A percentile compares a stretch with the other conserved stretches of the same genome.
phyloP scores from a whole-genome alignment of 176 grass and related monocot species.

The Aegilops umbellulata region DNA sequence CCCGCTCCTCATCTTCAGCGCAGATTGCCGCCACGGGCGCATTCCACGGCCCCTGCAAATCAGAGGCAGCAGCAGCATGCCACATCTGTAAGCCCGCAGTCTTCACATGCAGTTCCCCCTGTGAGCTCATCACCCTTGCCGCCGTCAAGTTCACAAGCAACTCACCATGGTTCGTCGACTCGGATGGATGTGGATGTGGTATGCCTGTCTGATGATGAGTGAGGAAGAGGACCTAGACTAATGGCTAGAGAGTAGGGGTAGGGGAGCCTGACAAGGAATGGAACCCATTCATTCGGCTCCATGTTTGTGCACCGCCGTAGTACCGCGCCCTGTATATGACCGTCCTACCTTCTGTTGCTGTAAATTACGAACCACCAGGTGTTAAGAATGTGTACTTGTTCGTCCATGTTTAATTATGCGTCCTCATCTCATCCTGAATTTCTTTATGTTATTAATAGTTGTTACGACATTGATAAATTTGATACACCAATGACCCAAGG shows the following conservation, averaged over 20 bases:
- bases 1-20: conserved; percentile 74
- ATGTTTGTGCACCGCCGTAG: neutral
- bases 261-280: neutral
- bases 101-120: neutral
- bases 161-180: no score
- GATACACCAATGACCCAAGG: no score
- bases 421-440: neutral
- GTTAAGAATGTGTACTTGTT: neutral
- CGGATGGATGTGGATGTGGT: conserved; percentile 21
- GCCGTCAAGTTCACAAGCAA: neutral
- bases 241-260: neutral
- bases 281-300: neutral
- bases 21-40: conserved; percentile 12
- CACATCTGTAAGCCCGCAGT: conserved; percentile 9
- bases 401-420: neutral
- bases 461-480: no score
- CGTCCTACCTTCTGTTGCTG: neutral
- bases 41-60: conserved; percentile 33
- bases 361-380: neutral
- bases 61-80: neutral
- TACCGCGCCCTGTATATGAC: neutral
- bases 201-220: conserved; percentile 50
- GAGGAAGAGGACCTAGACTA: neutral
- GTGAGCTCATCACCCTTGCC: neutral
- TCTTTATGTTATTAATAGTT: neutral